Base-by-base conservation (phyloP, 176 grass and related monocot species). In the Hyparrhenia diplandra region DNA sequence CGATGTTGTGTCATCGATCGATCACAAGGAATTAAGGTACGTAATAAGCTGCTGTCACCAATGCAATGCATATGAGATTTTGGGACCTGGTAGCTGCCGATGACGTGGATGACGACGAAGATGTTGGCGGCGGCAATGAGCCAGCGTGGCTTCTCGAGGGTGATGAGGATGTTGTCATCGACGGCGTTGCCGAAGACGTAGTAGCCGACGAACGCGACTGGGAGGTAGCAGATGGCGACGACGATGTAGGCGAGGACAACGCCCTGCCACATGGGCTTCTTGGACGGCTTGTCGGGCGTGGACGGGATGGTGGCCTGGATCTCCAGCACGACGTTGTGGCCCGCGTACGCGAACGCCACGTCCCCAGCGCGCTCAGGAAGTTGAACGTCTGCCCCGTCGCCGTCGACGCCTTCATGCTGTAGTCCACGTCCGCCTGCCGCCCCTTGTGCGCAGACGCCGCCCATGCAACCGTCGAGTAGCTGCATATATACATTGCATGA, bases 251-350 rank as follows among this genome's bases (percentile, higher is more conserved):
- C 93, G 6, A 97, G 36, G 13, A 93, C 8, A 36, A 93, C 90
- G 24, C 93, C 93, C 16, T 36, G 79, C 90, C 80, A 87, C 93
- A 96, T 96, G 30, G 93, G 87, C 76, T 88, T 90, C 81, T 96
- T 96, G 2, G 93, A 96, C 5, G 90, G 93, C 75, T 75, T 84
- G 10, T 92, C 85, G 0, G 90, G 83, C 17, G 90, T 87, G 13
- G 93, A 95, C 2, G 89, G 87, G 54, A 95, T 95, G 58, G 87
- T 95, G 34, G 93, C 93, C 79, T 95, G 90, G 88, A 97, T 97
- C 86, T 97, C 94, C 35, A 97, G 79, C 60, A 97, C 94, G 5
- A 97, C 94, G 73, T 91, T 97, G 75, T 97, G 94, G 0, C 94
- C 94, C 0, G 90, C 94, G 65, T 97, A 97, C 0, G 89, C 84